Conservation (phyloP, 129 eudicot species). For the Glebionis coronaria region DNA sequence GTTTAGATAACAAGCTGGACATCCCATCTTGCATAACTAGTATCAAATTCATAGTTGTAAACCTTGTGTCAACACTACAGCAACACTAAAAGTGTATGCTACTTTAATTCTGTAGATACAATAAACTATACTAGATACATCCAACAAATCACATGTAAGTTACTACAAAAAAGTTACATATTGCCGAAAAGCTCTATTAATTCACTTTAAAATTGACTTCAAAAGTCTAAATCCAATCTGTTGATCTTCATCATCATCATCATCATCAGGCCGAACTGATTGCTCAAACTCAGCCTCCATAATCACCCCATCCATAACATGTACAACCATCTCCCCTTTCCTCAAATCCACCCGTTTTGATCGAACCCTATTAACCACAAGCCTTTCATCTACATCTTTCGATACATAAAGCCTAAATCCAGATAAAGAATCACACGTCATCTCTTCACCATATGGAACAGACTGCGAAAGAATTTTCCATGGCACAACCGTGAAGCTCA, state of each 20-base stretch:
- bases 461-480: conserved; percentile 49
- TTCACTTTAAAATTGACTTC: not conserved
- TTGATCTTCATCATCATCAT: conserved; percentile 40
- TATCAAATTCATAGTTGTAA: not conserved
- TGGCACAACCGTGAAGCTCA: conserved; percentile 76
- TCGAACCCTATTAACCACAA: conserved; percentile 57
- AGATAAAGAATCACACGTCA: conserved; percentile 57
- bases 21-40: too few relatives aligned
- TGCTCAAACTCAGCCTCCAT: conserved; percentile 89
- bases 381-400: conserved; percentile 46
- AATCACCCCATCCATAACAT: conserved; percentile 76
- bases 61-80: not conserved
- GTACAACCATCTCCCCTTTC: conserved; percentile 52
- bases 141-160: conserved; percentile 1
- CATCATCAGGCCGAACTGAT: conserved; percentile 51
- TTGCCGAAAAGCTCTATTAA: not conserved
- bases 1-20: too few relatives aligned
- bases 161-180: not conserved
- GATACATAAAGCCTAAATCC: conserved; percentile 47
- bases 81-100: not conserved
- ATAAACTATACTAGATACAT: conserved; percentile 12
- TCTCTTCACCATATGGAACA: conserved; percentile 35
- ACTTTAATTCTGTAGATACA: not conserved
- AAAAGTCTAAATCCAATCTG: not conserved
- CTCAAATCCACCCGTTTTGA: conserved; percentile 50